Percentiles rank a stretch among this genome's conserved stretches.
Conservation (phyloP, 2,329 filamentous ascomycete species). For the Coniella lustricola region DNA sequence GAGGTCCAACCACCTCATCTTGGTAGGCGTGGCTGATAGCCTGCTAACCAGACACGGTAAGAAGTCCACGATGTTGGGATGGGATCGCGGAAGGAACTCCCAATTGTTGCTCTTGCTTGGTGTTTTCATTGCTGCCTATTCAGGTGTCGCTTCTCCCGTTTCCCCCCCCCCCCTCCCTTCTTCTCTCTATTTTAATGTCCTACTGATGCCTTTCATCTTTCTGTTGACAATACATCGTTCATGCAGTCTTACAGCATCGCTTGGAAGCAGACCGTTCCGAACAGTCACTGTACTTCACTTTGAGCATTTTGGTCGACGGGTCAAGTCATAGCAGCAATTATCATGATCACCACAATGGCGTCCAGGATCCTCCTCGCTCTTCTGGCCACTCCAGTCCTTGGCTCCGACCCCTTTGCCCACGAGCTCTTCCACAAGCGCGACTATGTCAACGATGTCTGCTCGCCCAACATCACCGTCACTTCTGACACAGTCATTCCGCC, state of each 20-base stretch:
- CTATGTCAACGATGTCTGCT: slow-evolving; percentile 22
- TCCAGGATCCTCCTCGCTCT: slow-evolving; percentile 1
- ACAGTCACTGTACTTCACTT: too few species aligned
- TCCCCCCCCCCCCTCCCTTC: too few species aligned
- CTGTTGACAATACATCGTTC: too few species aligned
- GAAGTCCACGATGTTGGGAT: not conserved
- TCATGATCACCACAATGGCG: not conserved
- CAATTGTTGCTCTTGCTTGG: not conserved
- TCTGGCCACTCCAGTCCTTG: not conserved
- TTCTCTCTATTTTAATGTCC: too few species aligned
- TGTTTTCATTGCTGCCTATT: not conserved
- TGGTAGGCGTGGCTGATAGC: not conserved
- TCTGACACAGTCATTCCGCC: slow-evolving; percentile 20
- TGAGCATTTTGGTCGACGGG: too few species aligned
- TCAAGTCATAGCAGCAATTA: not conserved
- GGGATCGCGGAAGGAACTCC: not conserved
- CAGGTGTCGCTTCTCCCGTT: too few species aligned
- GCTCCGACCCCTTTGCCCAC: not conserved
- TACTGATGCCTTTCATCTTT: too few species aligned
- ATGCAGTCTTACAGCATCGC: too few species aligned
- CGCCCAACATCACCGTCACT: slow-evolving; percentile 13
- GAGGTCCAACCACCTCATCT: not conserved
- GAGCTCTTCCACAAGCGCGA: slow-evolving; percentile 4
- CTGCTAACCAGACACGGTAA: not conserved
- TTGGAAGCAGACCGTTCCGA: too few species aligned